These are phyloP conservation scores for Termitomyces sp. DNA, from an alignment of 768 basidiomycete genomes.

Conservation along the genomic window DNA sequence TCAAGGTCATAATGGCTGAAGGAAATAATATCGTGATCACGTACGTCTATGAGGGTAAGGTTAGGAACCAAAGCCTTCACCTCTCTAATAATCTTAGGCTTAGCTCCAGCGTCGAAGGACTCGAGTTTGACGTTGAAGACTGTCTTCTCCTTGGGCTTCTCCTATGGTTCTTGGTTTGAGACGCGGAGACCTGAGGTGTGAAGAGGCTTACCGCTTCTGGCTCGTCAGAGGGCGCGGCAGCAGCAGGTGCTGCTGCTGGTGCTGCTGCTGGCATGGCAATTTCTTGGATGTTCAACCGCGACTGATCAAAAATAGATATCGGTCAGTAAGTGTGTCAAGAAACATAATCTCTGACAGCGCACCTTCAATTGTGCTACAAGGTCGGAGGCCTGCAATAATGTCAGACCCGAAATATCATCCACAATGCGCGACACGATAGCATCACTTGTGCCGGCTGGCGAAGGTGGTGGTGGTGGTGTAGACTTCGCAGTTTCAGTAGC, in stretches of 20 bases:
- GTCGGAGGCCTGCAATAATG: slow-evolving; percentile 93
- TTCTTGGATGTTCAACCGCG: slow-evolving; percentile 94
- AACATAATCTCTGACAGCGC: slow-evolving; percentile 12
- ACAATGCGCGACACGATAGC: slow-evolving; percentile 80
- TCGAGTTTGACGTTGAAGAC: slow-evolving; percentile 94
- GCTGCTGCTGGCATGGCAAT: slow-evolving; percentile 87
- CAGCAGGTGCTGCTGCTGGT: slow-evolving; percentile 43
- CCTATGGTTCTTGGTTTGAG: slow-evolving; percentile 36
- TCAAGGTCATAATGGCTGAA: slow-evolving; percentile 1
- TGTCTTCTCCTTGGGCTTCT: slow-evolving; percentile 98
- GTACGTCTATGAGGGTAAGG: slow-evolving; percentile 94
- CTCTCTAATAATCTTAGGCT: slow-evolving; percentile 97
- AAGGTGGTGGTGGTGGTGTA: slow-evolving; percentile 38
- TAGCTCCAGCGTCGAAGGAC: slow-evolving; percentile 86
- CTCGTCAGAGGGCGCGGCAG: slow-evolving; percentile 58
- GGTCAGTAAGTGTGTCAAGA: background rate
- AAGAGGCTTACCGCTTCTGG: slow-evolving; percentile 55
- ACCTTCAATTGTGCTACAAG: slow-evolving; percentile 91
- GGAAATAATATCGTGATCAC: slow-evolving; percentile 25
- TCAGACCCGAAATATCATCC: slow-evolving; percentile 86
- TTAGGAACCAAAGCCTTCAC: slow-evolving; percentile 95
- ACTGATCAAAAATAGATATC: slow-evolving; percentile 38
- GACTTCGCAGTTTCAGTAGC: slow-evolving; percentile 43
- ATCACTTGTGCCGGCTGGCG: slow-evolving; percentile 40
- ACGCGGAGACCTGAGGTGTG: background rate